phyloP scores from a whole-genome alignment of 306 rosid genomes.

The Prunus campanulata region DNA sequence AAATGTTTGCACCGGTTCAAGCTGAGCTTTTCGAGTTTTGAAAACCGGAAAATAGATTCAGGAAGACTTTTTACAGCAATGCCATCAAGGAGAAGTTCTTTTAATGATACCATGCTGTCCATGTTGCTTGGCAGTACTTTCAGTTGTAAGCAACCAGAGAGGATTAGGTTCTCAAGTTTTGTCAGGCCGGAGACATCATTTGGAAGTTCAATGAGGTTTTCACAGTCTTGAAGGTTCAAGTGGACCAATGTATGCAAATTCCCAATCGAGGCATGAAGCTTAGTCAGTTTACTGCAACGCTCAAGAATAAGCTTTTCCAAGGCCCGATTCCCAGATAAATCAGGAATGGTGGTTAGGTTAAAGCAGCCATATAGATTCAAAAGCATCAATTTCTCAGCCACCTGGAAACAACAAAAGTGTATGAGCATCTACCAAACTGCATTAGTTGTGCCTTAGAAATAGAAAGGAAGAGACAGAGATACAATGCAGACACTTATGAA shows the following conservation, averaged over 20 bases:
- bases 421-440: neutral
- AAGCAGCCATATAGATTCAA: constrained; percentile 43
- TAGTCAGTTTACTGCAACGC: constrained; percentile 34
- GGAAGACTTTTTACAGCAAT: constrained; percentile 50
- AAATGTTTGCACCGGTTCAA: constrained; percentile 36
- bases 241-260: constrained; percentile 36
- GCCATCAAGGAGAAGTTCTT: constrained; percentile 35
- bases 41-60: constrained; percentile 42
- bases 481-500: neutral
- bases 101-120: constrained; percentile 41
- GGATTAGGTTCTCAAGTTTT: constrained; percentile 43
- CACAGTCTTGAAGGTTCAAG: constrained; percentile 43
- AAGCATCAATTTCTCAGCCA: constrained; percentile 43
- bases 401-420: constrained; percentile 32
- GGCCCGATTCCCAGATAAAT: constrained; percentile 41
- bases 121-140: constrained; percentile 47
- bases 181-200: constrained; percentile 53
- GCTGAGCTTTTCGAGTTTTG: constrained; percentile 43
- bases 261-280: constrained; percentile 52
- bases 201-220: constrained; percentile 42
- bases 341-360: constrained; percentile 42
- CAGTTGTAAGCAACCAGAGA: constrained; percentile 40
- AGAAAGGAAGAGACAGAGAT: neutral
- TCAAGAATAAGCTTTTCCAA: constrained; percentile 52
- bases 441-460: neutral